Evolutionary conservation across 306 rosid species (phyloP), one percentile per base, ranked within the genome.

Genomic region (Medicago ruthenica): DNA sequence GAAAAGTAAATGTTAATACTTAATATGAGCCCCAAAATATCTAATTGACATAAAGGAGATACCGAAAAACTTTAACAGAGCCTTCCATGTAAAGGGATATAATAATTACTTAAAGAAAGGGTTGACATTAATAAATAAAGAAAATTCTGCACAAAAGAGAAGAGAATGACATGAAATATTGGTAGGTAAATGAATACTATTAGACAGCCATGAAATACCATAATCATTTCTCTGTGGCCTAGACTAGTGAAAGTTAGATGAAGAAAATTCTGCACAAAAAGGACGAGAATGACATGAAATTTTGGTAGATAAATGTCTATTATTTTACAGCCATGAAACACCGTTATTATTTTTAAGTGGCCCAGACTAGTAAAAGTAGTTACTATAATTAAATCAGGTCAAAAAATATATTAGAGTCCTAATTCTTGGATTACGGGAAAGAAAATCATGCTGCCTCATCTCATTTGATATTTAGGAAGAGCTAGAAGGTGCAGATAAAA

Each of bases 1-100:
- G 79, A 79, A 54, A 71, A 65, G 31, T 36, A 71, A 68, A 67
- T 8, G 62, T 50, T 22, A 50, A 60, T 40, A 5, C 37, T 50
- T 22, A 50, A 60, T 40, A 34, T 6, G n/a, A 53, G 61, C 58
- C 48, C 24, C 42, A 37, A 64, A 66, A 24, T 22, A 20, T 57
- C 41, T 22, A 70, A 11, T 58, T 14, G 78, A 70, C 57, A 72
- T 14, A 60, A 65, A 80, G 73, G 63, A 47, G 14, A 58, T 55
- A 60, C 10, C 37, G 9, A 64, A 55, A 71, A 60, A 18, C 73
- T 16, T 58, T 50, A 9, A 22, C 21, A 65, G 22, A 73, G 59
- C 39, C 60, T 67, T 67, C 41, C 55, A 67, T 5, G 24, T 50
- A 70, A 71, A 74, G 8, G 27, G 48, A n/a, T 73, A 76, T 48